Base-by-base conservation (phyloP, 2,329 filamentous ascomycete species). In the Didymella exigua region DNA sequence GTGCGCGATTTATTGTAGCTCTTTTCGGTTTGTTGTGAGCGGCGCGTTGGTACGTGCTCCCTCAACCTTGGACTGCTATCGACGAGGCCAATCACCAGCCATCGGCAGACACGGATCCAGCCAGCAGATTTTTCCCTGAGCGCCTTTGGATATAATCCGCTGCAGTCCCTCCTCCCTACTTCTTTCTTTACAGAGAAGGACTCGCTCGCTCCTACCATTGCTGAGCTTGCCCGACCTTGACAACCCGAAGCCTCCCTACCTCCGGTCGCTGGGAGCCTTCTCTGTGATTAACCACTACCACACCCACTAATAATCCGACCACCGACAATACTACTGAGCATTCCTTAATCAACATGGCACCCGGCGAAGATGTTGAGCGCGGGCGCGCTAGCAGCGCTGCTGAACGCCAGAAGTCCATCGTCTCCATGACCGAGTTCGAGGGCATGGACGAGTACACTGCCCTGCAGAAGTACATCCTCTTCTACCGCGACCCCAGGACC, bases 401-500 rank as follows among this genome's bases (percentile, higher is more conserved):
- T 57, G 64, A 67, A 51, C 70, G 72, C 48, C 68, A 71, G 30
- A 70, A 71, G 65, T 75, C 72, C 37, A 71, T 72, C 26, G 70
- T 71, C 60, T 63, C 59, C 47, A 62, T 71, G 63, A 67, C 67
- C 44, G 70, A 67, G 41, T 73, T 76, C 57, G 77, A 80, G 65
- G 78, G 79, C 63, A 72, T 77, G 76, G 85, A 87, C 73, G 86
- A 88, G 75, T 88, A 88, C 76, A 81, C 82, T 63, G 84, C 85
- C 48, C 78, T 88, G 49, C 85, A 87, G 71, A 83, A 85, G 69
- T 88, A 86, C 78, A 88, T 88, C 73, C 86, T 84, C 62, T 85
- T 83, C 70, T 87, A 87, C 76, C 82, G 82, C 66, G 84, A 86
- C 75, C 80, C 83, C 54, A 83, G 84, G 70, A 78, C 79, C 48